These are phyloP conservation scores for Pleurotus pulmonarius DNA, from an alignment of 768 basidiomycete genomes.

Conservation along the genomic window DNA sequence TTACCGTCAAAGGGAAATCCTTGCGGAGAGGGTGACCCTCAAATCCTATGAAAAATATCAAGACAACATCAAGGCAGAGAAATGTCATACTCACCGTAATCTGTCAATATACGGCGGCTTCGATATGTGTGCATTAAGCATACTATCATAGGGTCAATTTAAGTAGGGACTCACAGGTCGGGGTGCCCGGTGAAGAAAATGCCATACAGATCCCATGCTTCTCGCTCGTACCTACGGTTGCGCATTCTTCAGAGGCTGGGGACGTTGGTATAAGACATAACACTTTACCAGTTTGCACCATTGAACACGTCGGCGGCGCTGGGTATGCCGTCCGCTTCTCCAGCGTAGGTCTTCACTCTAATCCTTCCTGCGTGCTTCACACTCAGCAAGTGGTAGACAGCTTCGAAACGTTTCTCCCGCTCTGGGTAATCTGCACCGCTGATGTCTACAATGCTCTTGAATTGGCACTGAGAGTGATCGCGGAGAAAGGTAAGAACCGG, in stretches of 20 bases:
- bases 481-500: conserved; percentile 90
- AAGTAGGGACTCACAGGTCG: conserved; percentile 67
- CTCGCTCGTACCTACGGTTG: conserved; percentile 81
- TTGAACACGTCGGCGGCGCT: conserved; percentile 75
- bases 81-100: conserved; percentile 66
- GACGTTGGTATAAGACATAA: no score
- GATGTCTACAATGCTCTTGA: conserved; percentile 90
- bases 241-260: no score
- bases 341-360: conserved; percentile 95
- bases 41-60: conserved; percentile 53
- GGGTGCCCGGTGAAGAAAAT: conserved; percentile 97
- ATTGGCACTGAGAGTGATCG: conserved; percentile 94
- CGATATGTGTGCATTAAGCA: conserved; percentile 1
- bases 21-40: conserved; percentile 97
- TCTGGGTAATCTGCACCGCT: conserved; percentile 96
- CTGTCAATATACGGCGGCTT: conserved; percentile 94
- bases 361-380: conserved; percentile 76
- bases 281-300: conserved; percentile 86
- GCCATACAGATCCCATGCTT: conserved; percentile 97
- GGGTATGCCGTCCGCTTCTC: conserved; percentile 89
- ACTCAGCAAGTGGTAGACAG: conserved; percentile 93
- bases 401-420: conserved; percentile 89
- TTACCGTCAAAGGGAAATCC: conserved; percentile 94
- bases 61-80: conserved; percentile 2
- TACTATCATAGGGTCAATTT: neutral